Evolutionary conservation across 1,284 basidiomycete species (phyloP).

Genomic region (Puccinia hordei): DNA sequence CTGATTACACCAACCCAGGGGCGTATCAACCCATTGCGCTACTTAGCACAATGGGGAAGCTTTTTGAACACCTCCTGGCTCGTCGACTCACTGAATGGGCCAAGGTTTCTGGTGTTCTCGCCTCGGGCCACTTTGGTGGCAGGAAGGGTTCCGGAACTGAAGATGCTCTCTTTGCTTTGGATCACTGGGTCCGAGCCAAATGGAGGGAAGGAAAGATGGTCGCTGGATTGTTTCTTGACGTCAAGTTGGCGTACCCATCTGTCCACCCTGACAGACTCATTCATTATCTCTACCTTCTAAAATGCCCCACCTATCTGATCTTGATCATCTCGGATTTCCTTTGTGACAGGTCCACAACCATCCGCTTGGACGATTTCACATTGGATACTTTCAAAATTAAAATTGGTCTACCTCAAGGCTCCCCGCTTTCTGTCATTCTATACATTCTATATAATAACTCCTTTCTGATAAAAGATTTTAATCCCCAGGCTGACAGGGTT

Average conservation of each 20-base stretch:
- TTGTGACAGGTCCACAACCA: background rate
- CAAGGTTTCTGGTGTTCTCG: background rate
- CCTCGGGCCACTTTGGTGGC: slow-evolving; percentile 5
- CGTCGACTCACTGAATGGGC: background rate
- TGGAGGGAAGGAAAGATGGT: slow-evolving; percentile 7
- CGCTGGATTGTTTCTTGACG: slow-evolving; percentile 5
- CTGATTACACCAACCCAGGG: too few relatives aligned
- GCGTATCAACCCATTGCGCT: slow-evolving; percentile 26
- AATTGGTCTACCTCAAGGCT: slow-evolving; percentile 10
- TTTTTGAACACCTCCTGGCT: slow-evolving; percentile 4
- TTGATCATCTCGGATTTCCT: background rate
- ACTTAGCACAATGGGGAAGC: background rate
- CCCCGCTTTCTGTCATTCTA: slow-evolving; percentile 7
- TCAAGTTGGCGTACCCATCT: slow-evolving; percentile 25
- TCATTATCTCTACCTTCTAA: background rate
- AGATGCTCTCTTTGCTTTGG: slow-evolving; percentile 5
- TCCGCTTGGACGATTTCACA: slow-evolving; percentile 1
- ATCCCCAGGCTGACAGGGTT: background rate
- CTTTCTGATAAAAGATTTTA: background rate
- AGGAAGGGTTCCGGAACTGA: background rate
- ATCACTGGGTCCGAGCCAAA: background rate
- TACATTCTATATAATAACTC: slow-evolving; percentile 18
- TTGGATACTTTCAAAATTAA: background rate
- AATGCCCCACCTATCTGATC: slow-evolving; percentile 7
- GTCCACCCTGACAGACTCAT: slow-evolving; percentile 16